Evolutionary conservation across 2,329 filamentous ascomycete species (phyloP), one percentile per base, ranked within the genome.

Genomic region (Ambrosiella beaveri): DNA sequence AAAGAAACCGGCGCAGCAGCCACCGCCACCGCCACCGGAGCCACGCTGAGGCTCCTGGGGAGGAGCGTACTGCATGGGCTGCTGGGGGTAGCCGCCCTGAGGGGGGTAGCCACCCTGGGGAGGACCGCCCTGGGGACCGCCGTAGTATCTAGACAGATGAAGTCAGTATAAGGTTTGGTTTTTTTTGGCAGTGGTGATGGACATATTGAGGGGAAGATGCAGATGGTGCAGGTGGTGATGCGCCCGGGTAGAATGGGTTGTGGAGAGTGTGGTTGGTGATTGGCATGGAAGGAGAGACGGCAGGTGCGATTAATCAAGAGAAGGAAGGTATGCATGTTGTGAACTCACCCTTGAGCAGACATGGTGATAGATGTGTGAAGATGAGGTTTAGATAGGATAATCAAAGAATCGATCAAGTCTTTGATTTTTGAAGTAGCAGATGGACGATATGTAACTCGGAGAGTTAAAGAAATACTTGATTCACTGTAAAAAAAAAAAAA

Each of bases 1-100:
- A 35, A 73, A 71, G 69, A 71, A 73, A 57, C 64, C 64, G 64
- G 71, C 70, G 54, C 72, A 64, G 60, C 71, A 73, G 50, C 71
- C 71, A 62, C 70, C 68, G 62, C 68, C 71, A 67, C 71, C 71
- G 62, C 68, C 71, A 67, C 71, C 71, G 62, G 53, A 52, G 1
- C 13, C n/a, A 62, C 70, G 65, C 41, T 66, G 67, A 17, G 58
- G 49, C 54, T 69, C 69, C n/a, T 66, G 63, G 40, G 63, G 61
- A 54, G 64, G 65, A 57, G 66, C 65, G 50, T 70, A 70, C 45
- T 67, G 52, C 36, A 53, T 54, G 7, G 66, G 67, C 36, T 55
- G 62, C 13, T 54, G 62, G 44, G 60, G 65, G 60, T 65, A 64
- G 58, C 66, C 67, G 58, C 65, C 63, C 60, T 64, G 64, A 39